A percentile compares a stretch with the other conserved stretches of the same genome.
phyloP scores from a whole-genome alignment of 441 rosid species.

The Flueggea neowawraea region DNA sequence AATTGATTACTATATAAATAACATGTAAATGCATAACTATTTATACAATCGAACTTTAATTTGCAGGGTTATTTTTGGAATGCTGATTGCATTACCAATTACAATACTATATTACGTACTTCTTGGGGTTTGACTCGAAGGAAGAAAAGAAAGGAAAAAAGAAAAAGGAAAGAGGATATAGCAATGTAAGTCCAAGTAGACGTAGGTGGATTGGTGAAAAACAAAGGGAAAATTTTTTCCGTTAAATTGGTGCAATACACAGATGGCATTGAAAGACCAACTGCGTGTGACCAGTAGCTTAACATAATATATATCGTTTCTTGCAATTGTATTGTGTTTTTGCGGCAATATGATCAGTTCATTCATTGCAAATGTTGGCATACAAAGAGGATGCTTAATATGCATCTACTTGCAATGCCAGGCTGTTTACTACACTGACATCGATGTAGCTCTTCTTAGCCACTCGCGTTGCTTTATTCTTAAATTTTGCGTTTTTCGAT shows the following conservation, averaged over 20 bases:
- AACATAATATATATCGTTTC: too few species aligned
- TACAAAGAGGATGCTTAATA: too few species aligned
- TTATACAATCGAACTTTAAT: neutral
- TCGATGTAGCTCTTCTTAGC: too few species aligned
- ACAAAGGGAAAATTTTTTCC: neutral
- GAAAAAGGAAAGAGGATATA: neutral
- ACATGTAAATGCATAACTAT: neutral
- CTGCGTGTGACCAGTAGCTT: conserved; percentile 10
- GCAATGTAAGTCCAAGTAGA: conserved; percentile 15
- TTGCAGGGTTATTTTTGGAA: conserved; percentile 81
- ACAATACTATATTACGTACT: conserved; percentile 74
- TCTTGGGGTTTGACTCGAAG: conserved; percentile 53
- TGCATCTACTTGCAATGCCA: too few species aligned
- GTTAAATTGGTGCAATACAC: conserved; percentile 15
- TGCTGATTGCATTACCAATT: conserved; percentile 84
- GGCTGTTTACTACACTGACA: too few species aligned
- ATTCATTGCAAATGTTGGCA: too few species aligned
- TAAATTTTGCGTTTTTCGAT: too few species aligned
- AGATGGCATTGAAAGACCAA: neutral
- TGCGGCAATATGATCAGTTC: too few species aligned
- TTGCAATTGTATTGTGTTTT: too few species aligned
- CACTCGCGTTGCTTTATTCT: too few species aligned
- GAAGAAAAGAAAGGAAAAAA: neutral
- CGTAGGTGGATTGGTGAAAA: conserved; percentile 5
- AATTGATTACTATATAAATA: too few species aligned